Base-by-base conservation (phyloP, 495 filamentous ascomycete genomes). In the Podospora tetraspora region DNA sequence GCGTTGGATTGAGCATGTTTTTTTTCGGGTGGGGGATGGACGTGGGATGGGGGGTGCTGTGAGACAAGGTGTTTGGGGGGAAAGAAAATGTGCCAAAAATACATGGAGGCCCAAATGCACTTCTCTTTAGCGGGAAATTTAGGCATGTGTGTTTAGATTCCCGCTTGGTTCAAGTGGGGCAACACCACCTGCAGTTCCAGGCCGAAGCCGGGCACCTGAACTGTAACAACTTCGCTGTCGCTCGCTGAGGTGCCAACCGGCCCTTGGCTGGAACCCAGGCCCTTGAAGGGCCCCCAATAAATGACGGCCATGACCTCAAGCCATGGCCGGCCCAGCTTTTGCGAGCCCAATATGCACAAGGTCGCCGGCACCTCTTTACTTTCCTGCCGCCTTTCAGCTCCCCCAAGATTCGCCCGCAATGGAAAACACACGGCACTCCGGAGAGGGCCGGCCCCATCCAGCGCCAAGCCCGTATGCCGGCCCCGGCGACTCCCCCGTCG, bases 1-100 rank as follows among this genome's bases (percentile, higher is more conserved):
- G 43, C 43, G 43, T 22, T 30, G 61, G 32, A 32, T 62, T 62
- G 61, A 62, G 61, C 61, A 62, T 32, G 61, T 62, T 62, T 61
- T 21, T 52, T 43, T 9, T 52, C 43, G 43, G 19, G 34, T 12
- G 43, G 43, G 43, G 8, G 43, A 19, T 3, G 43, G 13, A 37
- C 21, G 58, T 60, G 59, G 27, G 59, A 61, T 13, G 24, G 13
- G 5, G 25, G 5, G 25, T 61, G 59, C 25, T 29, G 27, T 27
- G 27, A 27, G 27, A 27, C 5, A 27, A 5, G 3, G 27, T 6
- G 27, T 27, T 27, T 27, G 27, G 27, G 27, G 3, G 27, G 6
- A 3, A 27, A 5, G 5, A 27, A 27, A 27, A 27, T 27, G 27
- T 27, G 27, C 27, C 27, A 21, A 61, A 29, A 25, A 25, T 25